Percentiles rank a stretch among this genome's conserved stretches.
Conservation (phyloP, 805 yeast species). For the Saturnispora serradocipensis region DNA sequence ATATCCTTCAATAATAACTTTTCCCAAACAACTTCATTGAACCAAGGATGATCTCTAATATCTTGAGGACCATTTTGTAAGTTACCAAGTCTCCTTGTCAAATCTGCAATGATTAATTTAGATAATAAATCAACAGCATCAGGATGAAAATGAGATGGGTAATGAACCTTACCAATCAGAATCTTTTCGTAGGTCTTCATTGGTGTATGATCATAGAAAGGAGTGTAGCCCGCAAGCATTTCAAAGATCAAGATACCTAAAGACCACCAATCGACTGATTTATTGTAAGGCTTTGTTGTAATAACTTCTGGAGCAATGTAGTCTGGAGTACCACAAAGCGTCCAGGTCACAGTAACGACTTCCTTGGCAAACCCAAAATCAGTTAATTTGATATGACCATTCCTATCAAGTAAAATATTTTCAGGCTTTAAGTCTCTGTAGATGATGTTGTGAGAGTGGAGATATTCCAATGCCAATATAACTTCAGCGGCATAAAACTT, state of each 20-base stretch:
- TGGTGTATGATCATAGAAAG: conserved; percentile 54
- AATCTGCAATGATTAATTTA: conserved; percentile 45
- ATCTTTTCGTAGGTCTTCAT: conserved; percentile 57
- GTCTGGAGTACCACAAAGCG: conserved; percentile 57
- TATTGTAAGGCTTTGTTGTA: conserved; percentile 53
- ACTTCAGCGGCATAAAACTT: conserved; percentile 59
- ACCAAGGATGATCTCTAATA: conserved; percentile 50
- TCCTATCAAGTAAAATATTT: conserved; percentile 47
- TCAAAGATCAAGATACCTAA: conserved; percentile 52
- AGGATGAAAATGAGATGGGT: conserved; percentile 45
- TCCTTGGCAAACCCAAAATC: conserved; percentile 60
- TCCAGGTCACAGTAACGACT: conserved; percentile 49
- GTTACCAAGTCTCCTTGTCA: conserved; percentile 48
- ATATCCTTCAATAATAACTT: conserved; percentile 45
- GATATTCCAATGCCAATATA: conserved; percentile 46
- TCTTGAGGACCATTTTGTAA: conserved; percentile 50
- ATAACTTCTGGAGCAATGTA: conserved; percentile 61
- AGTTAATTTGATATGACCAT: conserved; percentile 52
- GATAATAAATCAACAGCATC: conserved; percentile 44
- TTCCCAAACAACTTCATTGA: conserved; percentile 54
- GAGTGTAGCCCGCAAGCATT: conserved; percentile 55
- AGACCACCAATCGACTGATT: conserved; percentile 60
- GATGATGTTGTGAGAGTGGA: conserved; percentile 50
- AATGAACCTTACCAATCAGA: conserved; percentile 42
- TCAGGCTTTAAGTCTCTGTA: conserved; percentile 57